Evolutionary conservation across 768 basidiomycete species (phyloP).

Genomic region (Termitomyces bulborhizus): DNA sequence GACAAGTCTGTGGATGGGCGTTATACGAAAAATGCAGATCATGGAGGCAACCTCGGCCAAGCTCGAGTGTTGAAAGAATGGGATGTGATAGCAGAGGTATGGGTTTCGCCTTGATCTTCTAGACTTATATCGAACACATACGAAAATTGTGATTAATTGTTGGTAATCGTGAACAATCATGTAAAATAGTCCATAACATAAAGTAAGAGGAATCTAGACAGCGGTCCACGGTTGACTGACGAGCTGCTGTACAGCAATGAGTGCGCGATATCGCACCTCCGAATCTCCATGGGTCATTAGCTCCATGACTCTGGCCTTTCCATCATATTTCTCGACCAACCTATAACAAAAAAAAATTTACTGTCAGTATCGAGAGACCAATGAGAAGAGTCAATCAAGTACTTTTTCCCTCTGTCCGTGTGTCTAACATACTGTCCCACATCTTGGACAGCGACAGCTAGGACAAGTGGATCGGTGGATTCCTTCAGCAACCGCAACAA

Average conservation of each 20-base stretch:
- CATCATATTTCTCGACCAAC: conserved; percentile 76
- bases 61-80: conserved; percentile 61
- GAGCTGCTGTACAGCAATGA: conserved; percentile 85
- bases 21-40: conserved; percentile 16
- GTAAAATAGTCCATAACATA: neutral
- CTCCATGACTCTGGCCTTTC: conserved; percentile 84
- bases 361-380: neutral
- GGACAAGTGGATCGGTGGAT: conserved; percentile 66
- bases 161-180: neutral
- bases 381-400: neutral
- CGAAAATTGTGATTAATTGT: neutral
- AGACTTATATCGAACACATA: neutral
- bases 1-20: conserved; percentile 41
- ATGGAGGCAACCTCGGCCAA: conserved; percentile 20
- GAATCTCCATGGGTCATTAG: conserved; percentile 86
- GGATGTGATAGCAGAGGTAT: conserved; percentile 66
- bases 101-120: conserved; percentile 36
- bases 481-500: conserved; percentile 67
- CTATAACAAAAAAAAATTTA: conserved; percentile 21
- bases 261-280: conserved; percentile 88
- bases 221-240: conserved; percentile 85
- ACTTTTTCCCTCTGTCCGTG: conserved; percentile 92
- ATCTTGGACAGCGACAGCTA: conserved; percentile 92
- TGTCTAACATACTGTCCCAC: conserved; percentile 92
- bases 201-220: conserved; percentile 22